phyloP scores from a whole-genome alignment of 352 stramenopile genomes.

The Pythium diclinum region DNA sequence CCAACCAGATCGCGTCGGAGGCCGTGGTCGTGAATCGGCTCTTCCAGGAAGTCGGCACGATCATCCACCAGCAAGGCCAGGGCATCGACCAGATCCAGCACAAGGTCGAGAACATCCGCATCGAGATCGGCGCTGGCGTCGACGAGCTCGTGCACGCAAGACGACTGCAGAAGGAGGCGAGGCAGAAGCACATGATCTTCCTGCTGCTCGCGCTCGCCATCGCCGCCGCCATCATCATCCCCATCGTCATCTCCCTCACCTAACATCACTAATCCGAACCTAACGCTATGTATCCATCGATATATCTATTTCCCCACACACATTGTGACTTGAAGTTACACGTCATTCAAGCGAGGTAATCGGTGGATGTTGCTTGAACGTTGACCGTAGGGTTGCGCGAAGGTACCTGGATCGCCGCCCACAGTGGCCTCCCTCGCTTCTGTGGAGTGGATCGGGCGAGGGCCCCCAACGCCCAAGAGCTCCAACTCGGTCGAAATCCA shows the following conservation, averaged over 20 bases:
- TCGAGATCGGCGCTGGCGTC: conserved; percentile 75
- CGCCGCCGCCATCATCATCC: conserved; percentile 45
- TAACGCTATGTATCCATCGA: conserved; percentile 7
- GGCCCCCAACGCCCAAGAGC: conserved; percentile 5
- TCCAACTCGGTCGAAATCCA: neutral
- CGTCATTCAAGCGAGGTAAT: conserved; percentile 9
- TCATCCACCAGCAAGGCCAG: conserved; percentile 62
- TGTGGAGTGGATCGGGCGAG: conserved; percentile 16
- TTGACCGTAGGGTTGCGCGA: conserved; percentile 14
- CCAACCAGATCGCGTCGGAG: conserved; percentile 57
- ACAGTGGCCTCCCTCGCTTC: conserved; percentile 18
- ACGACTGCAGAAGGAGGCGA: conserved; percentile 53
- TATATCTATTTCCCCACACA: neutral
- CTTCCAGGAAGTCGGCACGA: conserved; percentile 62
- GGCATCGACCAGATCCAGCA: conserved; percentile 67
- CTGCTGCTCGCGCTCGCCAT: conserved; percentile 37
- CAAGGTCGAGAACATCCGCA: conserved; percentile 67
- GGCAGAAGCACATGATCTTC: conserved; percentile 60
- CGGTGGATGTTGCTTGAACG: neutral
- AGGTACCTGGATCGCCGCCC: conserved; percentile 9
- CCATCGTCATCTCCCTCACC: conserved; percentile 43
- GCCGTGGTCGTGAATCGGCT: conserved; percentile 64
- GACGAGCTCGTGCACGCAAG: conserved; percentile 63
- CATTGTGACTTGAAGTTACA: conserved; percentile 15
- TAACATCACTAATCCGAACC: conserved; percentile 5